Percentiles rank a stretch among this genome's conserved stretches.
Evolutionary conservation across 352 stramenopile genomes (phyloP).

Genomic region (Phytophthora citricola): DNA sequence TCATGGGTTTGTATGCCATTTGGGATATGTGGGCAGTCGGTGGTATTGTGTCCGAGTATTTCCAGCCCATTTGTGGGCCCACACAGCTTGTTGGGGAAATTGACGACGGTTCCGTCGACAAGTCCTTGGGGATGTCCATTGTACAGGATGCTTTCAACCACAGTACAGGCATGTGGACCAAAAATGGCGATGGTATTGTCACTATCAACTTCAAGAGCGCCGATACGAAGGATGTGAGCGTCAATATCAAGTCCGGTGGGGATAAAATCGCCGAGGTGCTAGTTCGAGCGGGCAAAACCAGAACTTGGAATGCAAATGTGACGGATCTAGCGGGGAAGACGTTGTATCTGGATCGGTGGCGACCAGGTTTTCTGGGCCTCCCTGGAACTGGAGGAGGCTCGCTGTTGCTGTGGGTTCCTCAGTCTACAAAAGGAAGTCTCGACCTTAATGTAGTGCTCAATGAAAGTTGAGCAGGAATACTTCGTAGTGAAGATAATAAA

Average conservation of each 20-base stretch:
- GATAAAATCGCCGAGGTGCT: conserved; percentile 30
- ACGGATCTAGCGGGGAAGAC: conserved; percentile 38
- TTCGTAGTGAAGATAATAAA: not conserved
- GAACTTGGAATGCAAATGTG: conserved; percentile 33
- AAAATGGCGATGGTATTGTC: conserved; percentile 28
- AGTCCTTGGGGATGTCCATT: conserved; percentile 40
- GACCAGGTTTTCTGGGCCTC: conserved; percentile 38
- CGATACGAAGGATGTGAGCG: conserved; percentile 35
- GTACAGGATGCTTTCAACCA: conserved; percentile 44
- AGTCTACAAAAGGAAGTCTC: conserved; percentile 20
- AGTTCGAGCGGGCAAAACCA: conserved; percentile 30
- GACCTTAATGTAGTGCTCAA: conserved; percentile 27
- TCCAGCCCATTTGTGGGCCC: conserved; percentile 54
- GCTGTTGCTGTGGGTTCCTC: conserved; percentile 38
- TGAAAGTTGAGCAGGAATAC: conserved; percentile 17
- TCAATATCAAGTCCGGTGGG: conserved; percentile 46
- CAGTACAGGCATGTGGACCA: conserved; percentile 33
- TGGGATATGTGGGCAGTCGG: conserved; percentile 48
- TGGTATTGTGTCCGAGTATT: conserved; percentile 43
- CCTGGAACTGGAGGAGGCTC: conserved; percentile 37
- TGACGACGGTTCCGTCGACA: conserved; percentile 37
- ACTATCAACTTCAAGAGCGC: conserved; percentile 33
- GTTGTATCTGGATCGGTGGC: conserved; percentile 47
- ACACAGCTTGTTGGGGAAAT: conserved; percentile 47
- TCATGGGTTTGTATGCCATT: conserved; percentile 37